These are phyloP conservation scores for Pelagophyceae sp. DNA, from an alignment of 352 stramenopile species.

Conservation along the genomic window DNA sequence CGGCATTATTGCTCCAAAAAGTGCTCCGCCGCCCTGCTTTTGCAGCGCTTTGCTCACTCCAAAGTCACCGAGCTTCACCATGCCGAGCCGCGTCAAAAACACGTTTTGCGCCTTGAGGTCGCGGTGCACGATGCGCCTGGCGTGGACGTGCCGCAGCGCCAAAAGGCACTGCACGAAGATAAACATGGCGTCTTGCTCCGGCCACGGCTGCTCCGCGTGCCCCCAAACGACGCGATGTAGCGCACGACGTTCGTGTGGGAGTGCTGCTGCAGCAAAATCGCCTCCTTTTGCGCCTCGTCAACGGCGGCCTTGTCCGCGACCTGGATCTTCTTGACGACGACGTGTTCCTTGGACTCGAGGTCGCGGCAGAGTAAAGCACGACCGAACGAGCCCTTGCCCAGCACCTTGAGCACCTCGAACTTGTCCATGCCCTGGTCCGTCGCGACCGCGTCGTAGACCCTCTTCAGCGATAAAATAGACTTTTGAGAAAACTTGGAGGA, in stretches of 20 bases:
- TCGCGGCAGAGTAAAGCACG: slow-evolving; percentile 6
- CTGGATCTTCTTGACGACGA: slow-evolving; percentile 13
- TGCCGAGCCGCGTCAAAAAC: slow-evolving; percentile 37
- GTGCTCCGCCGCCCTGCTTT: no score
- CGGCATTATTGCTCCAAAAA: no score
- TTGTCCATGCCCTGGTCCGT: no score
- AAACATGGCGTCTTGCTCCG: slow-evolving; percentile 38
- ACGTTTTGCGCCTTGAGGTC: slow-evolving; percentile 45
- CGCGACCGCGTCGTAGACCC: no score
- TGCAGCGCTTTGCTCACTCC: slow-evolving; percentile 38
- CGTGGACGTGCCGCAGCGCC: slow-evolving; percentile 48
- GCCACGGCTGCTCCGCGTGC: slow-evolving; percentile 18
- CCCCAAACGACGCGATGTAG: slow-evolving; percentile 43
- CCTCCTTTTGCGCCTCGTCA: not conserved
- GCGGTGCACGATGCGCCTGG: slow-evolving; percentile 44
- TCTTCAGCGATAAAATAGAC: no score
- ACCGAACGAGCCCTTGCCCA: slow-evolving; percentile 7
- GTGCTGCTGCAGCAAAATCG: not conserved
- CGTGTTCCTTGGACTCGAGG: not conserved
- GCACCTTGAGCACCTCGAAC: not conserved
- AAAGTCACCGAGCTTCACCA: slow-evolving; percentile 48
- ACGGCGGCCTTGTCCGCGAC: not conserved
- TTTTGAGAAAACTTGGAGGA: no score
- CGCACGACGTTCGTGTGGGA: slow-evolving; percentile 41
- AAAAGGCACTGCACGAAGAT: slow-evolving; percentile 44